phyloP scores from a whole-genome alignment of 2,329 filamentous ascomycete genomes.

The Apiospora hydei region DNA sequence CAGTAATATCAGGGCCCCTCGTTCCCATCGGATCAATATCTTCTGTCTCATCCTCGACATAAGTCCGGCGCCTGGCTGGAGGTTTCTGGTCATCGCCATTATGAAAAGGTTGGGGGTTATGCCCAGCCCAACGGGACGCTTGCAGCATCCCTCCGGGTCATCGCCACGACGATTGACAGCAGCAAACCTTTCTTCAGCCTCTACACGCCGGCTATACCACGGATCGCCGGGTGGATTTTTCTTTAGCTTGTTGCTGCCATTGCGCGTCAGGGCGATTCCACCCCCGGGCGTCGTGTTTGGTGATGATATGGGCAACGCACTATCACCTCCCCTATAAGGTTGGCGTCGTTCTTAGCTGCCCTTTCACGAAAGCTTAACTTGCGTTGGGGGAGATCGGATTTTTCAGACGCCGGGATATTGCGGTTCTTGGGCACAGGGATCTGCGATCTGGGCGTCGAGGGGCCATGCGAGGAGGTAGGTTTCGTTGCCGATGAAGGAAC shows the following conservation, averaged over 20 bases:
- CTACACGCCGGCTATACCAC: slow-evolving; percentile 52
- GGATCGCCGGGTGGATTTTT: slow-evolving; percentile 64
- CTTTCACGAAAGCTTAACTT: slow-evolving; percentile 69
- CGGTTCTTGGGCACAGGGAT: slow-evolving; percentile 38
- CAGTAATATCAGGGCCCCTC: slow-evolving; percentile 33
- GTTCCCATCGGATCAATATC: slow-evolving; percentile 33
- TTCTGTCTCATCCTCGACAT: slow-evolving; percentile 30
- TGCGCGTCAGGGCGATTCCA: slow-evolving; percentile 51
- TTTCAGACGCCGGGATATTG: slow-evolving; percentile 35
- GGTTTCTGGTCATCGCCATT: slow-evolving; percentile 34
- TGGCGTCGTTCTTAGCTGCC: slow-evolving; percentile 53
- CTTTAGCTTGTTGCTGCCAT: slow-evolving; percentile 64
- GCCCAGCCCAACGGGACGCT: neutral
- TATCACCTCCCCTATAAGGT: slow-evolving; percentile 42
- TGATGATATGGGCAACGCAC: slow-evolving; percentile 35
- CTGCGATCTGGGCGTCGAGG: slow-evolving; percentile 40
- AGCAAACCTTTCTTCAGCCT: slow-evolving; percentile 49
- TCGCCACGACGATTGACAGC: slow-evolving; percentile 24
- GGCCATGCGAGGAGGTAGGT: slow-evolving; percentile 42
- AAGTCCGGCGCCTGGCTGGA: slow-evolving; percentile 35
- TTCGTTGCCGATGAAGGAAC: slow-evolving; percentile 24
- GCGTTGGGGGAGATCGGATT: slow-evolving; percentile 54
- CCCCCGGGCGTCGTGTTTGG: slow-evolving; percentile 42
- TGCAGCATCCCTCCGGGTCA: slow-evolving; percentile 21
- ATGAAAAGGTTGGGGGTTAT: neutral